These are phyloP conservation scores for Cardamine resedifolia DNA, from an alignment of 345 rosid species.

Conservation along the genomic window DNA sequence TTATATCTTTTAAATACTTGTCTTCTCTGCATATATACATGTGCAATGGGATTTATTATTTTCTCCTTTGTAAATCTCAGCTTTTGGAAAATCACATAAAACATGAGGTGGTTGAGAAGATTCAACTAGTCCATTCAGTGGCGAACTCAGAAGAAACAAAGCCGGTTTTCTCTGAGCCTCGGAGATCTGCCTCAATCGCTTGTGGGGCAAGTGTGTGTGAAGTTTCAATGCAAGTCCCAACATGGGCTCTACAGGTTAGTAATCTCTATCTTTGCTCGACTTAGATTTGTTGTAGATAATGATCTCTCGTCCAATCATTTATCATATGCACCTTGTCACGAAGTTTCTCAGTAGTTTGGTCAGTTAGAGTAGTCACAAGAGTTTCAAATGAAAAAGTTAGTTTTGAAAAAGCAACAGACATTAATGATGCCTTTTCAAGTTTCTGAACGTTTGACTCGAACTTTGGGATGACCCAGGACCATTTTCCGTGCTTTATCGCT, in stretches of 20 bases:
- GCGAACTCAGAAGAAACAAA: conserved; percentile 57
- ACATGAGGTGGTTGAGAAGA: conserved; percentile 79
- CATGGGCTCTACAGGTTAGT: conserved; percentile 97
- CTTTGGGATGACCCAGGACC: not conserved
- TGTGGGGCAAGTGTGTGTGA: conserved; percentile 95
- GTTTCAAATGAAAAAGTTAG: not conserved
- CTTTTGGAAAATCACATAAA: conserved; percentile 95
- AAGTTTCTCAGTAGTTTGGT: conserved; percentile 6
- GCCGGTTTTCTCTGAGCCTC: conserved; percentile 60
- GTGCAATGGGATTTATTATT: conserved; percentile 12
- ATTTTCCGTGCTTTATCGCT: not conserved
- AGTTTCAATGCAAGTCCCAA: conserved; percentile 88
- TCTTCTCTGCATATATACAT: not conserved
- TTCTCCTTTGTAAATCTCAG: conserved; percentile 46
- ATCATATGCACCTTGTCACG: conserved; percentile 9
- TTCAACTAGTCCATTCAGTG: conserved; percentile 69
- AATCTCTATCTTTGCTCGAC: not conserved
- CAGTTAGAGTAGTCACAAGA: not conserved
- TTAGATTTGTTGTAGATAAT: conserved; percentile 3
- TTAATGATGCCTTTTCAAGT: not conserved
- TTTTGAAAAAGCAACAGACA: not conserved
- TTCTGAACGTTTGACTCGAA: not conserved
- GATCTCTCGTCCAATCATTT: not conserved
- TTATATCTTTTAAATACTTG: not conserved
- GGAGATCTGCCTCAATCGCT: conserved; percentile 89